Evolutionary conservation across 805 yeast species (phyloP), one percentile per base, ranked within the genome.

Genomic region (Kodamaea laetipori): DNA sequence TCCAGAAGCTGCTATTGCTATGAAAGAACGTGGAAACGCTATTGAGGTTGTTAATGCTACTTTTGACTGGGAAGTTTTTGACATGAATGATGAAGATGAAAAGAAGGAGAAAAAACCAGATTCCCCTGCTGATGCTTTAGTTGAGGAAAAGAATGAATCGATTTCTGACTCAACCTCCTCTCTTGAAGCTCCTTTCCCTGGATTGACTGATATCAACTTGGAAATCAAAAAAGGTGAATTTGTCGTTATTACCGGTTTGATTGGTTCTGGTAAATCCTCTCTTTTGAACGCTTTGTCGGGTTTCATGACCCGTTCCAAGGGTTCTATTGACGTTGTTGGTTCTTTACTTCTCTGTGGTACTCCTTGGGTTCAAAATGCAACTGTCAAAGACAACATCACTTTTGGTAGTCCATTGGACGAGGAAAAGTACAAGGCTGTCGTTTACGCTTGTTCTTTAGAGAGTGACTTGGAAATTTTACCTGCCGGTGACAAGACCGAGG

Each of bases 361-460:
- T 34, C 92, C 90, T 12, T 88, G 96, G 96, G 79, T 88, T 31
- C 90, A 85, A 55, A 88, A 87, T 63, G 80, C 86, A 2, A 84
- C 95, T 0, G 81, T 89, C 19, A 77, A 77, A 54, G 89, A 85
- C 13, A 87, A 87, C 56, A 86, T 87, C 43, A 39, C 74, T 9
- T 88, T 87, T 64, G 95, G 95, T 2, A 48, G 58, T 13, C 75
- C 75, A 13, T 80, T 58, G 45, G 78, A 82, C 44, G 65, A 71
- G 39, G 56, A 63, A 2, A 74, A 67, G 48, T 87, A 87, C 57
- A 56, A 74, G 4, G 63, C 64, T 10, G 77, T 86, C 4, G 59
- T 88, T 11, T 64, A 72, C 31, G 84, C 84, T 1, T 87, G 95
- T 63, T 82, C 89, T 0, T 64, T 87, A 47, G 70, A 69, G 23